Conservation (phyloP, 2,329 filamentous ascomycete genomes). For the Paecilomyces fulvus region DNA sequence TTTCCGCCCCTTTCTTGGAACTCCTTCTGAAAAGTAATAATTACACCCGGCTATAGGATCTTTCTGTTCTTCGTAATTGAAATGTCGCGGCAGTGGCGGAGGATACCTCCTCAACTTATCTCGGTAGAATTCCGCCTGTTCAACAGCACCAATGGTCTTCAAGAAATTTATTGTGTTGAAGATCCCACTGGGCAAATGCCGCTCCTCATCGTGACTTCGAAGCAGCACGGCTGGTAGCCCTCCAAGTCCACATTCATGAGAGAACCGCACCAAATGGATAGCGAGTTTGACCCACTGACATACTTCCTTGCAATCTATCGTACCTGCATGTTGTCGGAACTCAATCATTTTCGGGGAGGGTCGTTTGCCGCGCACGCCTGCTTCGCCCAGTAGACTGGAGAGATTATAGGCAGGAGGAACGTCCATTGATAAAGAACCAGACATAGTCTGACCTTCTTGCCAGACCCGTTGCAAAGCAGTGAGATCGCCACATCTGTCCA, state of each 20-base stretch:
- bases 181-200: background rate
- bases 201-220: background rate
- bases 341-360: slow-evolving; percentile 14
- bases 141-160: slow-evolving; percentile 2
- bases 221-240: slow-evolving; percentile 3
- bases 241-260: slow-evolving; percentile 4
- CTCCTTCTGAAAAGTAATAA: too few relatives aligned
- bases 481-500: slow-evolving; percentile 5
- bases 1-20: too few relatives aligned
- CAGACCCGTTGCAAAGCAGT: slow-evolving; percentile 4
- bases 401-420: slow-evolving; percentile 1
- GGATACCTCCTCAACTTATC: background rate
- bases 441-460: slow-evolving; percentile 1
- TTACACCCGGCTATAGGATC: background rate
- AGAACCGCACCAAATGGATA: slow-evolving; percentile 8
- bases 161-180: slow-evolving; percentile 1
- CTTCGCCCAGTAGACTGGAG: background rate
- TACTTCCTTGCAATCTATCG: slow-evolving; percentile 13
- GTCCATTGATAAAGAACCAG: background rate
- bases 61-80: background rate
- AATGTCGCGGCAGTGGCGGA: background rate
- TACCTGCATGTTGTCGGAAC: slow-evolving; percentile 21
- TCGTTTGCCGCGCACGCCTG: background rate
- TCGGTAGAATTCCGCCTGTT: slow-evolving; percentile 4
- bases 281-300: slow-evolving; percentile 19